Evolutionary conservation across 805 yeast genomes (phyloP).

Genomic region (Starmerella khaoyaiensis): DNA sequence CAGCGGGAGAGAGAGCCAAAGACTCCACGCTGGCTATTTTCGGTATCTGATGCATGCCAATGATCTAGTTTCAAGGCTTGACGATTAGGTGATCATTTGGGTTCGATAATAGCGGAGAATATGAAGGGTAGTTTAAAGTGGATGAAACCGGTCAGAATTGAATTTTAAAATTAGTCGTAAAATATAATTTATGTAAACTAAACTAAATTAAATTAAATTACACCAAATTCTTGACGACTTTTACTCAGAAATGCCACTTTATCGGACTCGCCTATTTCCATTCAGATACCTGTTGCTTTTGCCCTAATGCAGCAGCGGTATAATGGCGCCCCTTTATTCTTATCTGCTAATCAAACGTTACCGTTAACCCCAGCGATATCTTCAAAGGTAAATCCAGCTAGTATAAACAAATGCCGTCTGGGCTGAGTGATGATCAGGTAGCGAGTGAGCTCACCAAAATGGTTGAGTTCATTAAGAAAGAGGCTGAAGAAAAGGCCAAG

Average conservation of each 20-base stretch:
- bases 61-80: background rate
- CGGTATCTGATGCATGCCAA: slow-evolving; percentile 14
- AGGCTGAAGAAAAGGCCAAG: slow-evolving; percentile 96
- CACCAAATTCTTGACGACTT: no score
- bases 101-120: no score
- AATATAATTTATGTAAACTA: no score
- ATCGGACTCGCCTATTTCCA: no score
- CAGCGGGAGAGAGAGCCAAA: slow-evolving; percentile 58
- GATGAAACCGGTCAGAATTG: no score
- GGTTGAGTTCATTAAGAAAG: slow-evolving; percentile 98
- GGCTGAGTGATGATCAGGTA: slow-evolving; percentile 45
- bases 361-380: background rate
- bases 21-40: slow-evolving; percentile 22
- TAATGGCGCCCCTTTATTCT: background rate
- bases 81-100: no score
- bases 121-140: no score
- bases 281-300: no score
- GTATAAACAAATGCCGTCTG: slow-evolving; percentile 15
- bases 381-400: background rate
- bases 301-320: no score
- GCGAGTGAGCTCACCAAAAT: slow-evolving; percentile 91
- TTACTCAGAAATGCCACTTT: no score
- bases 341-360: background rate
- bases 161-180: no score
- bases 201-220: no score